Evolutionary conservation across 2,329 filamentous ascomycete genomes (phyloP).

Genomic region (Paracoccidioides brasiliensis): DNA sequence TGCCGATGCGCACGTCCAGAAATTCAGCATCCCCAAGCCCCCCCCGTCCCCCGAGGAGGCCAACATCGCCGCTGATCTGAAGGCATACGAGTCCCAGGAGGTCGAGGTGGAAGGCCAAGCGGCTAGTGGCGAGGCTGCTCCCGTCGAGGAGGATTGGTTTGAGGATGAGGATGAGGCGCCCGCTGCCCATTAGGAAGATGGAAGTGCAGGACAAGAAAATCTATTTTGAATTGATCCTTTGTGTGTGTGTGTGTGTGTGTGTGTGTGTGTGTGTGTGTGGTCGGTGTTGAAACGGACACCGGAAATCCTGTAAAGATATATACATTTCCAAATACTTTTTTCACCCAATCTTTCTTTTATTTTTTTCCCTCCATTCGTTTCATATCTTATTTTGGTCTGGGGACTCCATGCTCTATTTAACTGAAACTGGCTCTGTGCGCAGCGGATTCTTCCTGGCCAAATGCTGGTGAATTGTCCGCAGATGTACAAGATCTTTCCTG

Average conservation of each 20-base stretch:
- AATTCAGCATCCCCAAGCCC: conserved; percentile 66
- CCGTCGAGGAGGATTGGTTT: conserved; percentile 63
- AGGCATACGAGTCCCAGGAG: conserved; percentile 86
- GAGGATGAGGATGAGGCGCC: conserved; percentile 52
- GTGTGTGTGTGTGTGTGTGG: too few species aligned
- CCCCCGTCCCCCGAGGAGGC: conserved; percentile 85
- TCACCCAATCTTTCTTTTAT: not conserved
- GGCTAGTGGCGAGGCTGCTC: conserved; percentile 45
- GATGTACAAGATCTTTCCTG: too few species aligned
- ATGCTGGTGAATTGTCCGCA: too few species aligned
- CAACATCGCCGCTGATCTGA: conserved; percentile 80
- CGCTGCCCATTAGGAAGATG: conserved; percentile 28
- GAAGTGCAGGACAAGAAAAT: not conserved
- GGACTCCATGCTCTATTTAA: not conserved
- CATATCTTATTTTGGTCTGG: not conserved
- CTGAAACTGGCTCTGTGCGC: not conserved
- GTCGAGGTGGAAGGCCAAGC: conserved; percentile 90
- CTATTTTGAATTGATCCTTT: conserved; percentile 3
- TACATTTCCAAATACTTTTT: not conserved
- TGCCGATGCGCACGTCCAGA: conserved; percentile 79
- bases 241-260: not conserved
- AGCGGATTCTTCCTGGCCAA: too few species aligned
- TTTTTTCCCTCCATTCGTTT: not conserved
- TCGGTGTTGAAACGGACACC: not conserved
- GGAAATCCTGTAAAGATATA: conserved; percentile 4